Evolutionary conservation across 768 basidiomycete species (phyloP).

Genomic region (Mycena venus): DNA sequence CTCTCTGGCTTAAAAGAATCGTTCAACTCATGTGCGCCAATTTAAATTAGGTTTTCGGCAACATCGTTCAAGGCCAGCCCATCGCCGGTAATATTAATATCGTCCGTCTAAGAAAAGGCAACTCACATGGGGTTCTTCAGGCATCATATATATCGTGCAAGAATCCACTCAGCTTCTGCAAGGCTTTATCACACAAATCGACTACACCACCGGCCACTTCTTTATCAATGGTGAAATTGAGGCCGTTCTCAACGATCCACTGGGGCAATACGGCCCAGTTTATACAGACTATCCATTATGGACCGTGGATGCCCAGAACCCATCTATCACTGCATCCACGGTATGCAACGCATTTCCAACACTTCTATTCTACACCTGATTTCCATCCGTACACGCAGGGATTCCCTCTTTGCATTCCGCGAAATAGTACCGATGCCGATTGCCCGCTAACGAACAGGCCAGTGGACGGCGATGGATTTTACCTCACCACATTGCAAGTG

Average conservation of each 20-base stretch:
- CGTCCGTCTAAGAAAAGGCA: not conserved
- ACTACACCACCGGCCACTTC: conserved; percentile 9
- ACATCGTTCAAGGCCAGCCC: not conserved
- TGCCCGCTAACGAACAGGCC: conserved; percentile 13
- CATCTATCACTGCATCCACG: conserved; percentile 5
- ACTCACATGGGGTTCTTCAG: not conserved
- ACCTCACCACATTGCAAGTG: not conserved
- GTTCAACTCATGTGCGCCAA: no score
- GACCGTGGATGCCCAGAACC: conserved; percentile 22
- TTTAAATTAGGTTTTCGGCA: conserved; percentile 11
- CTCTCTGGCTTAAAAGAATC: no score
- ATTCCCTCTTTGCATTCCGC: conserved; percentile 31
- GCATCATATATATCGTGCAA: conserved; percentile 15
- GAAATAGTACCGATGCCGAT: conserved; percentile 4
- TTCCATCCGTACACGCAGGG: not conserved
- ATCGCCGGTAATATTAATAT: conserved; percentile 11
- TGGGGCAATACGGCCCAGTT: conserved; percentile 1
- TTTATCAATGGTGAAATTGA: not conserved
- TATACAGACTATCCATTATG: conserved; percentile 19
- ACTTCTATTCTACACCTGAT: not conserved
- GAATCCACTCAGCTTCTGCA: not conserved
- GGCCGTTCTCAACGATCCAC: conserved; percentile 3
- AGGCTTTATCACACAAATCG: conserved; percentile 12
- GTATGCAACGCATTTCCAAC: conserved; percentile 25
- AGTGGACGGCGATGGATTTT: not conserved